phyloP scores from a whole-genome alignment of 2,329 filamentous ascomycete genomes.

The Cucurbitaria berberidis region DNA sequence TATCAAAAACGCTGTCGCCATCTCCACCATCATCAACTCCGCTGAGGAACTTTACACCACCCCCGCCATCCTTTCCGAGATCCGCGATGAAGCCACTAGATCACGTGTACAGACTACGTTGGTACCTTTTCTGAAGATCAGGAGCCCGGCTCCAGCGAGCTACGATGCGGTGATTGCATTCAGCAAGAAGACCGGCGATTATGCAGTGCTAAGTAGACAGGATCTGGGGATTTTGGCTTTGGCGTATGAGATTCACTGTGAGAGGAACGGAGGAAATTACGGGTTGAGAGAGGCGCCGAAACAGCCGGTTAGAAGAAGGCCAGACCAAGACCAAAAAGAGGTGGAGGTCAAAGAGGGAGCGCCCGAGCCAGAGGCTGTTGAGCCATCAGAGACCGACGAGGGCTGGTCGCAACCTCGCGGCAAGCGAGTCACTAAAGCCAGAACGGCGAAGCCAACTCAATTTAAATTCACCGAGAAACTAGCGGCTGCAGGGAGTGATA shows the following conservation, averaged over 20 bases:
- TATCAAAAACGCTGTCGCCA: constrained; percentile 87
- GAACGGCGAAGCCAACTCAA: constrained; percentile 10
- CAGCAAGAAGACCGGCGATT: constrained; percentile 86
- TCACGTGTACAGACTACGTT: constrained; percentile 82
- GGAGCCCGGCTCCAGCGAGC: constrained; percentile 76
- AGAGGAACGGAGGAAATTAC: constrained; percentile 89
- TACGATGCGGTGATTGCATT: constrained; percentile 83
- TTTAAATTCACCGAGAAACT: constrained; percentile 17
- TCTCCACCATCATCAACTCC: constrained; percentile 79
- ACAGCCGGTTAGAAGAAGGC: constrained; percentile 73
- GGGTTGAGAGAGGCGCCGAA: constrained; percentile 77
- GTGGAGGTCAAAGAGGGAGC: constrained; percentile 33
- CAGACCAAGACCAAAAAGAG: constrained; percentile 19
- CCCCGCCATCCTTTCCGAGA: constrained; percentile 85
- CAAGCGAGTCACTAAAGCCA: constrained; percentile 16
- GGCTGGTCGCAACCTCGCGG: constrained; percentile 19
- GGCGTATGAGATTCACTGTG: constrained; percentile 92
- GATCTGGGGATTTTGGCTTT: constrained; percentile 90
- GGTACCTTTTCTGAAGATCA: constrained; percentile 80
- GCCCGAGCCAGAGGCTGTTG: constrained; percentile 19
- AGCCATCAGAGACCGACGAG: constrained; percentile 3
- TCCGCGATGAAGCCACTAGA: constrained; percentile 81
- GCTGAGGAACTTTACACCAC: constrained; percentile 72
- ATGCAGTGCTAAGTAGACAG: constrained; percentile 82
- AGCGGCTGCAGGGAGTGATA: constrained; percentile 1